Percentiles rank a stretch among this genome's conserved stretches.
These are phyloP conservation scores for Stemphylium vesicarium DNA, from an alignment of 2,329 filamentous ascomycete species.

Conservation along the genomic window DNA sequence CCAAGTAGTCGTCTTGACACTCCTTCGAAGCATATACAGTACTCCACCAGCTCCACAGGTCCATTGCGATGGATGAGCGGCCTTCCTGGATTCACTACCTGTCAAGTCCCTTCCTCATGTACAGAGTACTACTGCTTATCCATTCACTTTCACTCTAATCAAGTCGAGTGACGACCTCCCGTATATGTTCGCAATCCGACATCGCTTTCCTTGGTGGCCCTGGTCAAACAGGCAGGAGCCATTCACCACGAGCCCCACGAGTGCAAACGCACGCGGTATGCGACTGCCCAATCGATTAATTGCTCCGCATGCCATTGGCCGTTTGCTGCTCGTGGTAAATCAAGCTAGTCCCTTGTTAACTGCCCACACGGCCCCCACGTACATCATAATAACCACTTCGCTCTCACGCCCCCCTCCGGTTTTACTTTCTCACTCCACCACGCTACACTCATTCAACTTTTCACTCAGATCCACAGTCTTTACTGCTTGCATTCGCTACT, in stretches of 20 bases:
- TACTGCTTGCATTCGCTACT: not conserved
- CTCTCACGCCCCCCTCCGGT: not conserved
- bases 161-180: too few species aligned
- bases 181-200: too few species aligned
- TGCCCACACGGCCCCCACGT: not conserved
- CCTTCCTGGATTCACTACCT: too few species aligned
- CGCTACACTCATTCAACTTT: constrained; percentile 6
- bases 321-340: not conserved
- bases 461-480: not conserved
- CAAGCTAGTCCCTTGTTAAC: constrained; percentile 8
- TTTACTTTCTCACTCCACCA: constrained; percentile 6
- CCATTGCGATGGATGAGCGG: too few species aligned
- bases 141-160: too few species aligned
- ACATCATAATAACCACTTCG: constrained; percentile 11
- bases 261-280: constrained; percentile 13
- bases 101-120: too few species aligned
- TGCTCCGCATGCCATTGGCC: constrained; percentile 12
- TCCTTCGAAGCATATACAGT: too few species aligned
- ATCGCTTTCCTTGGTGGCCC: too few species aligned
- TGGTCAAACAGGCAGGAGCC: not conserved
- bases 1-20: too few species aligned
- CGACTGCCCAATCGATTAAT: constrained; percentile 11
- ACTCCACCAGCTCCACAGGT: too few species aligned
- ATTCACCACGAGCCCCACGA: constrained; percentile 1
- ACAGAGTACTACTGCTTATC: too few species aligned